phyloP scores from a whole-genome alignment of 805 yeast species.

The Kazachstania martiniae region DNA sequence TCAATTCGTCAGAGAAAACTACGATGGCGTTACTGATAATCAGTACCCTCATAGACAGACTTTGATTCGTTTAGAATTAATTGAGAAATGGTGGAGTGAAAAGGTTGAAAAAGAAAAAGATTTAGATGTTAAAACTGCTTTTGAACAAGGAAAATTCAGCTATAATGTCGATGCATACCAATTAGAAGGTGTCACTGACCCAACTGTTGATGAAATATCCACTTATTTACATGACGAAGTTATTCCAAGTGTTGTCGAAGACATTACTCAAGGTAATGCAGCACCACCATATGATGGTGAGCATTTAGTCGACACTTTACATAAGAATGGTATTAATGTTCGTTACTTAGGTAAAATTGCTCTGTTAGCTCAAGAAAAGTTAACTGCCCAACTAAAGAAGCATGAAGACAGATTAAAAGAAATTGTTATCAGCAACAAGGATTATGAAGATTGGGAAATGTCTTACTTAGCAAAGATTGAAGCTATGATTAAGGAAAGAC shows the following conservation, averaged over 20 bases:
- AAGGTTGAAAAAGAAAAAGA: constrained; percentile 38
- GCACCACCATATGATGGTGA: constrained; percentile 70
- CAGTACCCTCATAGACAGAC: constrained; percentile 75
- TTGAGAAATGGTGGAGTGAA: constrained; percentile 80
- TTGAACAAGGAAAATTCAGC: constrained; percentile 35
- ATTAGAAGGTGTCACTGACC: constrained; percentile 33
- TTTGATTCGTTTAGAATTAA: constrained; percentile 75
- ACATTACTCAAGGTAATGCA: constrained; percentile 35
- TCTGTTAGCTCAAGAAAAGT: constrained; percentile 23
- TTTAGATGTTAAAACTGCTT: constrained; percentile 25
- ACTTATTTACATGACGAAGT: constrained; percentile 46
- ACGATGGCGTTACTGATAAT: constrained; percentile 28
- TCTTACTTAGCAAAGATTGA: constrained; percentile 22
- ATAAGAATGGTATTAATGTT: constrained; percentile 74
- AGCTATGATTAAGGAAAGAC: constrained; percentile 26
- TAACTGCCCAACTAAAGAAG: constrained; percentile 13
- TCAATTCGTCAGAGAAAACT: constrained; percentile 54
- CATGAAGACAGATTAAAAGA: constrained; percentile 18
- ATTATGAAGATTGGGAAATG: constrained; percentile 27
- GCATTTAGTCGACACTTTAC: constrained; percentile 60
- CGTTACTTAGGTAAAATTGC: constrained; percentile 64
- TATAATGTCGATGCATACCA: constrained; percentile 75
- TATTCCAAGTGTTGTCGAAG: constrained; percentile 47
- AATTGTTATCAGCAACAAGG: constrained; percentile 21
- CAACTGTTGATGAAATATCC: constrained; percentile 54